Conservation (phyloP, 2,329 filamentous ascomycete species). For the Fusarium concolor region DNA sequence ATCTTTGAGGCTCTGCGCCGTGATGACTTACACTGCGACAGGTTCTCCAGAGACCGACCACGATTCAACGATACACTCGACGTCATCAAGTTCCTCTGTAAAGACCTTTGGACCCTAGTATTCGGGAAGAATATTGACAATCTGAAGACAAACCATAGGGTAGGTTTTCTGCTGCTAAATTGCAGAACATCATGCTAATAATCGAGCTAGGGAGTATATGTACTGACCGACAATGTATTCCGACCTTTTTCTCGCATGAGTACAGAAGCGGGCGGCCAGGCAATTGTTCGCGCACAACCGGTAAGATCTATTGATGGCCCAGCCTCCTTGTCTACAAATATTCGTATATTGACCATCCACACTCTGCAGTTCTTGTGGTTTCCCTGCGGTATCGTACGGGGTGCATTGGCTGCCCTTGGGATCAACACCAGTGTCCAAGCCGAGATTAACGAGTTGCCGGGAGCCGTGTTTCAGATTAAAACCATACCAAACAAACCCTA, state of each 20-base stretch:
- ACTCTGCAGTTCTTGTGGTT: slow-evolving; percentile 85
- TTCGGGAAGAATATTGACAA: slow-evolving; percentile 99
- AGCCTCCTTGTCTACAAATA: not conserved
- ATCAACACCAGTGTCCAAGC: slow-evolving; percentile 92
- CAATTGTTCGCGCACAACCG: slow-evolving; percentile 79
- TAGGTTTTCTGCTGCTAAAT: slow-evolving; percentile 52
- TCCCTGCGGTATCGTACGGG: slow-evolving; percentile 90
- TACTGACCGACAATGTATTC: slow-evolving; percentile 93
- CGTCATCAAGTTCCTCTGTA: slow-evolving; percentile 98
- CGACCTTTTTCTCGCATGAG: slow-evolving; percentile 91
- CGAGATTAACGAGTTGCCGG: slow-evolving; percentile 86
- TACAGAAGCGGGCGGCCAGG: slow-evolving; percentile 79
- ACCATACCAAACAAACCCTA: slow-evolving; percentile 73
- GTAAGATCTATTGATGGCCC: slow-evolving; percentile 63
- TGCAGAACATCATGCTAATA: slow-evolving; percentile 8
- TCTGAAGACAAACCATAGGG: slow-evolving; percentile 95
- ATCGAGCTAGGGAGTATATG: slow-evolving; percentile 81
- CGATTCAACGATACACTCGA: slow-evolving; percentile 93
- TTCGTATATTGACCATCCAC: slow-evolving; percentile 13
- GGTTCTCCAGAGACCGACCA: slow-evolving; percentile 84
- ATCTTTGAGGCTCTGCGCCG: not conserved
- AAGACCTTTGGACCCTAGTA: slow-evolving; percentile 94
- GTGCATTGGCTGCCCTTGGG: slow-evolving; percentile 90
- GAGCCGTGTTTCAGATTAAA: slow-evolving; percentile 96
- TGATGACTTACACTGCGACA: slow-evolving; percentile 59